Percentiles rank a stretch among this genome's conserved stretches.
These are phyloP conservation scores for Ajuga chamaepitys DNA, from an alignment of 257 asterid species.

Conservation along the genomic window DNA sequence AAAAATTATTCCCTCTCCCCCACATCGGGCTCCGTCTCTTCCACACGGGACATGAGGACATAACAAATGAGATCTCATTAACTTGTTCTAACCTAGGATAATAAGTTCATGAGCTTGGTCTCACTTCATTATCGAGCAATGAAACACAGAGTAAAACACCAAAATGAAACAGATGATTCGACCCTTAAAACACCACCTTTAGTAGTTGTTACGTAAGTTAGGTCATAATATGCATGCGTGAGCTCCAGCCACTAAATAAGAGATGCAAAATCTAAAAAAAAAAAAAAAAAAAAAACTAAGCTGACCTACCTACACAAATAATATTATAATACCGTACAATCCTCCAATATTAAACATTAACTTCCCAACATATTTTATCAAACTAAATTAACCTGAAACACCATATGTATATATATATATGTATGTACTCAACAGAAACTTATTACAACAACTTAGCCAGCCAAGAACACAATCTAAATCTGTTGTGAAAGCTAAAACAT, in stretches of 20 bases:
- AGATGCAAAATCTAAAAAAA: constrained; percentile 18
- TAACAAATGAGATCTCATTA: too few species aligned
- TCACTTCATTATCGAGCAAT: too few species aligned
- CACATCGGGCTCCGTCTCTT: too few species aligned
- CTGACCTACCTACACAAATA: constrained; percentile 50
- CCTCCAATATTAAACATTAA: constrained; percentile 7
- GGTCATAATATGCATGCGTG: constrained; percentile 21
- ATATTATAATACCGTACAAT: constrained; percentile 16
- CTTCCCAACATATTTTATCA: constrained; percentile 3
- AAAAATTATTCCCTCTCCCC: too few species aligned
- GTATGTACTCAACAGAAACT: constrained; percentile 14
- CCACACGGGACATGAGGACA: too few species aligned
- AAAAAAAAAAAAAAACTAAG: constrained; percentile 7
- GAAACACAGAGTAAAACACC: too few species aligned
- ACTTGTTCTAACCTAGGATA: too few species aligned
- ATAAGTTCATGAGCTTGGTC: too few species aligned
- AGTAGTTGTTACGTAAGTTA: too few species aligned
- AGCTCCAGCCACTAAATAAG: too few species aligned
- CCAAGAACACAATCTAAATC: constrained; percentile 10
- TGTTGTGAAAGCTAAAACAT: constrained; percentile 26
- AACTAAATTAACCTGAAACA: neutral
- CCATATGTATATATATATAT: constrained; percentile 18
- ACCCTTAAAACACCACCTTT: too few species aligned
- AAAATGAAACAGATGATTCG: too few species aligned
- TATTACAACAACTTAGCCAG: constrained; percentile 20